Evolutionary conservation across 2,329 filamentous ascomycete genomes (phyloP), one percentile per base, ranked within the genome.

Genomic region (Fusarium fujikuroi): DNA sequence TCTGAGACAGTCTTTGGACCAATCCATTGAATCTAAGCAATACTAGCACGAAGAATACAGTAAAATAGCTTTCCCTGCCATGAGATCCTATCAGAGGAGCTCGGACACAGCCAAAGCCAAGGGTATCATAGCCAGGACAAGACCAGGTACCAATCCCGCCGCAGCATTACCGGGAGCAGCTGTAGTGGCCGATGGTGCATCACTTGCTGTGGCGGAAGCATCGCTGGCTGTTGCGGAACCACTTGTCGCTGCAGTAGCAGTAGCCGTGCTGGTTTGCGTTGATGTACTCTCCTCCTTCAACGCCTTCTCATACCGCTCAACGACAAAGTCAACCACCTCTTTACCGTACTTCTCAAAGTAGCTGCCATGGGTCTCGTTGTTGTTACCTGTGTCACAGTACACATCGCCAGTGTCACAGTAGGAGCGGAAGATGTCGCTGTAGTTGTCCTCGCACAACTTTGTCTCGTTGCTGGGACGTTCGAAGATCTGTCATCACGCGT

Each of bases 341-440:
- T 75, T 69, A 46, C 79, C 79, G 73, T 85, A 85, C 34, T 73
- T 78, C 21, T 52, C 30, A 18, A 84, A 72, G 71, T 86, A 86
- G 30, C 67, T 62, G 25, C 79, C 77, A 69, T 84, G 84, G 4
- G 82, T 79, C 7, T 62, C 61, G 5, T 42, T 63, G 44, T 77
- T 72, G 7, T 70, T 39, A 42, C 83, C 84, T 12, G 44, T 7
- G 73, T 81, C 83, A 73, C 83, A 85, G 76, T 83, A 85, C 21
- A 77, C 65, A 66, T 86, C 85, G 53, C 83, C 83, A 1, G 70
- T 79, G 76, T 85, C 83, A 76, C 83, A 85, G 75, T 81, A 85
- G 7, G 83, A 83, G 49, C 79, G 76, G 49, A 85, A 73, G 39
- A 80, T 80, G 72, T 79, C 69, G 60, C 75, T 74, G 73, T 83